A percentile compares a stretch with the other conserved stretches of the same genome.
These are phyloP conservation scores for Acanthamoeba castellanii DNA, from an alignment of 208 protist species.

Conservation along the genomic window DNA sequence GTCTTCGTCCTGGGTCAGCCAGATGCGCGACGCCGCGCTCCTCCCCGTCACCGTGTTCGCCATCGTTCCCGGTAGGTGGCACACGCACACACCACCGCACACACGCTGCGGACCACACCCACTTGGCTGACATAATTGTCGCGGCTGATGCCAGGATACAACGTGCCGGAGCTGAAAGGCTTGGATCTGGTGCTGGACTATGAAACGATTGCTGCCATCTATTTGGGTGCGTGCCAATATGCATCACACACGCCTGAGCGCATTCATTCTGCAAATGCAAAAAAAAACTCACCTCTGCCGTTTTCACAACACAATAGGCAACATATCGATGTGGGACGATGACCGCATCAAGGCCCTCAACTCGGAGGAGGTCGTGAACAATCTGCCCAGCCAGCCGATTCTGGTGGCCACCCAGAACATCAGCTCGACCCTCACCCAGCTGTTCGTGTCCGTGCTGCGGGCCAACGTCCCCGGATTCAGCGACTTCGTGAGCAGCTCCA, in stretches of 20 bases:
- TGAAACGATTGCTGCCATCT: slow-evolving; percentile 1
- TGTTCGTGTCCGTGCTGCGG: not conserved
- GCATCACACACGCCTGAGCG: no score
- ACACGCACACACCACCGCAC: not conserved
- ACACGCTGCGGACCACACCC: no score
- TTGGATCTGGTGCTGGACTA: not conserved
- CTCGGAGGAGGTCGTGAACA: not conserved
- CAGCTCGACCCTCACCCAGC: not conserved
- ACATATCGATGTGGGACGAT: slow-evolving; percentile 25
- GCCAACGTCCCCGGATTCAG: not conserved
- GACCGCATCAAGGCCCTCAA: slow-evolving; percentile 28
- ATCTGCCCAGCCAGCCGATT: not conserved
- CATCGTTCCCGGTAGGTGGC: not conserved
- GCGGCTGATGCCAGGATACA: not conserved
- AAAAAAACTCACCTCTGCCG: no score
- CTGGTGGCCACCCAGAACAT: slow-evolving; percentile 8
- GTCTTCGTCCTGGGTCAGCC: not conserved
- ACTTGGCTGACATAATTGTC: not conserved
- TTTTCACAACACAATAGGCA: not conserved
- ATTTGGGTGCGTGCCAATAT: not conserved
- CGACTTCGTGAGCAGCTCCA: not conserved
- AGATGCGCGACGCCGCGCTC: not conserved
- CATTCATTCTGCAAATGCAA: no score
- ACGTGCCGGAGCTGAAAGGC: not conserved
- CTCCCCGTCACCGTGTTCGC: slow-evolving; percentile 7